Evolutionary conservation across 768 basidiomycete genomes (phyloP), one percentile per base, ranked within the genome.

Genomic region (Daedalea quercina): DNA sequence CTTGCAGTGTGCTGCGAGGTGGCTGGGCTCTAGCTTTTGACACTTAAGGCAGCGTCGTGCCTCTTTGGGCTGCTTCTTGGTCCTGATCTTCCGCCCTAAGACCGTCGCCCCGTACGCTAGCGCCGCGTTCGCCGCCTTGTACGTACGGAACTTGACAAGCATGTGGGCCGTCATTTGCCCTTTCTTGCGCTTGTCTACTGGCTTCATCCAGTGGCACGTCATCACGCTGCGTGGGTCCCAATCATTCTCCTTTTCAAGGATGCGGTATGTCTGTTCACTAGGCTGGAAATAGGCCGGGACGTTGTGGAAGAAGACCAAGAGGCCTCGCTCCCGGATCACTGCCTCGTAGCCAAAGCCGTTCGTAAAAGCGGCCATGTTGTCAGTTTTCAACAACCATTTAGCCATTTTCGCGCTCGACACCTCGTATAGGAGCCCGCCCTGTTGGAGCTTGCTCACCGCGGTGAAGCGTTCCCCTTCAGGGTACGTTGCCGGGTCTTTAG

Each of bases 41-140:
- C 66, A 69, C 19, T 64, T 63, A 19, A 60, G 24, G 59, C 68
- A 69, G 8, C 59, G 51, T 23, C 26, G 28, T 8, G 61, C 65
- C 42, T 68, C 67, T 2, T 53, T 15, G 1, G 58, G 28, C 17
- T 58, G 46, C 24, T 61, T 63, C 13, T 55, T 34, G 0, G 56
- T 58, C 0, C 40, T n/a, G 0, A 64, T 35, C 9, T 44, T 9
- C 26, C 59, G 57, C 0, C 59, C 56, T 12, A 52, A 47, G 4
- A 68, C 45, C 12, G 52, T 57, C 0, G 64, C 44, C 0, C 68
- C 65, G 8, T 61, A 37, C 15, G 26, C 9, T 12, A 69, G 54
- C 1, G 58, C 59, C 0, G 34, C 22, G 55, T 69, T 70, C 4
- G 65, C 67, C 15, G 52, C 44, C 9, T 60, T 50, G 1, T 51